Base-by-base conservation (phyloP, 441 rosid species). In the Populus hybrid region DNA sequence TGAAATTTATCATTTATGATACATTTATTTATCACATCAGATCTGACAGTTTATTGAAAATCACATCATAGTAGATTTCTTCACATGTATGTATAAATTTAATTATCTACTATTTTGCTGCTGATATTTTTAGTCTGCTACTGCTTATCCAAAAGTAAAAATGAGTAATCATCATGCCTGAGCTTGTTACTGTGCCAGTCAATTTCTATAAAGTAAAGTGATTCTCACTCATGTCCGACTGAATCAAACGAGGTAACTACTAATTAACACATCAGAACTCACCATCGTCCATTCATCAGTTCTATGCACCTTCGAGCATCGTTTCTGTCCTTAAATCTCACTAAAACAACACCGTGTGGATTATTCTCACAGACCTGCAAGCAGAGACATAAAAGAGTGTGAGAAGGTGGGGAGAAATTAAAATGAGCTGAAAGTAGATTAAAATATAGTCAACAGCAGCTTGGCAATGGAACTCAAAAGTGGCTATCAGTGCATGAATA, bases 211-310 rank as follows among this genome's bases (percentile, higher is more conserved):
- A 63, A 32, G 32, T 8, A 6, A 6, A 30, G 9, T 74, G 32
- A 30, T 40, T 40, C 9, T 61, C 28, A 71, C 9, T 24, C 11
- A 26, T 2, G 61, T 53, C n/a, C n/a, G 1, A 30, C 7, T 46
- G 20, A 53, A 0, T 10, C 28, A 68, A 2, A 61, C 3, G n/a
- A 18, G 30, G 18, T 30, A 14, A 61, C 28, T 20, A 1, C 24
- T 59, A 26, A 72, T 71, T 42, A 65, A 9, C n/a, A n/a, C 5
- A 65, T 28, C 12, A 46, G 71, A 77, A 67, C 59, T 73, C 90
- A 94, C 99, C 99, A 94, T 84, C 98, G 92, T 75, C 97, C 97
- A 36, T 91, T 88, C 97, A 94, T 95, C 87, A 90, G 76, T 64
- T 95, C 95, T 74, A 95, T 85, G 85, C 99, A 95, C 84, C 90